Evolutionary conservation across 140 eudicot species (phyloP).

Genomic region (Stevia rebaudiana): DNA sequence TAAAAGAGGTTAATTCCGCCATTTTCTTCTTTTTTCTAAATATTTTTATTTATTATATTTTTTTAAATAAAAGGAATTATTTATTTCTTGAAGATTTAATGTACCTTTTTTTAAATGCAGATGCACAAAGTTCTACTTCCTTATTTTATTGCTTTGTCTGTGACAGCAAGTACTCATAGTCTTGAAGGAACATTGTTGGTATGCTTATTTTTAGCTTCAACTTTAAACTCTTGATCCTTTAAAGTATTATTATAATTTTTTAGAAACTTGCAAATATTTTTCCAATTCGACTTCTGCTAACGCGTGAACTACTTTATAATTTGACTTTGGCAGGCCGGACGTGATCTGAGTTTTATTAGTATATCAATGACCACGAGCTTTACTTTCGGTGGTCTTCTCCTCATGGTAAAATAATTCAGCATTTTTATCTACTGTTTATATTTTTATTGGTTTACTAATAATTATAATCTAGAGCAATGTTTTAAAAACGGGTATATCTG

Average conservation of each 20-base stretch:
- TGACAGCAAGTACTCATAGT: slow-evolving; percentile 77
- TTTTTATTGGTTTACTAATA: background rate
- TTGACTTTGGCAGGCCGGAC: slow-evolving; percentile 72
- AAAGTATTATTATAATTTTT: background rate
- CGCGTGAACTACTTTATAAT: background rate
- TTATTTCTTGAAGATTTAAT: slow-evolving; percentile 13
- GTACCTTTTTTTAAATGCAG: slow-evolving; percentile 39
- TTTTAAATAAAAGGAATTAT: background rate
- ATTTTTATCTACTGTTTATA: slow-evolving; percentile 7
- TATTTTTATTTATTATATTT: background rate
- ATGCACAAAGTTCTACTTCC: slow-evolving; percentile 84
- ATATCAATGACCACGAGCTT: slow-evolving; percentile 66
- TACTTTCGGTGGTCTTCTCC: slow-evolving; percentile 53
- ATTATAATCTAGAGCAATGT: background rate
- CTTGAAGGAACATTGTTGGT: slow-evolving; percentile 97
- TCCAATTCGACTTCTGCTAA: background rate
- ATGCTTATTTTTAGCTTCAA: slow-evolving; percentile 28
- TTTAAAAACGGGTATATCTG: too few relatives aligned
- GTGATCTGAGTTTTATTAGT: slow-evolving; percentile 81
- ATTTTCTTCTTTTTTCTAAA: background rate
- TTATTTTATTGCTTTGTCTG: slow-evolving; percentile 69
- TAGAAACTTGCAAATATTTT: background rate
- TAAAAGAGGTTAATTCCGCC: slow-evolving; percentile 51
- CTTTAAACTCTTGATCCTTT: background rate
- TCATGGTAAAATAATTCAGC: slow-evolving; percentile 46